Conservation (phyloP, 2,329 filamentous ascomycete genomes). For the Orbilia blumenaviensis region DNA sequence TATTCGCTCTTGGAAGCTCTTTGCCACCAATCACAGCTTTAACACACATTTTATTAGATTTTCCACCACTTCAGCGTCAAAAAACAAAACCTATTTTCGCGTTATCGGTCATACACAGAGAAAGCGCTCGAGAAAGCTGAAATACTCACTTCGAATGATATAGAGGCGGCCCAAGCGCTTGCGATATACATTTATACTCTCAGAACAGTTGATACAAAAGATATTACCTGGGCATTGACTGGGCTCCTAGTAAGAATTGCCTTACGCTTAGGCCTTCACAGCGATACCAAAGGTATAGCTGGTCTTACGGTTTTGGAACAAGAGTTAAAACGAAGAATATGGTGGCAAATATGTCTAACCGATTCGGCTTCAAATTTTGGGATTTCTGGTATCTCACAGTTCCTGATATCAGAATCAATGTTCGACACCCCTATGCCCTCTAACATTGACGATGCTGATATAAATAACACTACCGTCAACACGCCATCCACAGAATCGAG, state of each 20-base stretch:
- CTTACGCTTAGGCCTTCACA: conserved; percentile 70
- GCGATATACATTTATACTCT: conserved; percentile 68
- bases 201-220: conserved; percentile 63
- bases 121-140: conserved; percentile 68
- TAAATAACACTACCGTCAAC: conserved; percentile 60
- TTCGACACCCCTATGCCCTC: conserved; percentile 69
- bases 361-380: conserved; percentile 67
- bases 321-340: conserved; percentile 69
- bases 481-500: background rate
- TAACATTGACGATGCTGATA: conserved; percentile 66
- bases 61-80: conserved; percentile 61
- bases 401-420: conserved; percentile 68
- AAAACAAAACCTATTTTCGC: conserved; percentile 62
- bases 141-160: conserved; percentile 67
- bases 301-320: conserved; percentile 69
- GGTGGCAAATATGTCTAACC: conserved; percentile 71
- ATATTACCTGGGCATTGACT: conserved; percentile 68
- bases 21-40: background rate
- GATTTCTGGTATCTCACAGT: conserved; percentile 72
- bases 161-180: conserved; percentile 68
- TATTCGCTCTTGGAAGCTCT: no score
- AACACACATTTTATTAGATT: conserved; percentile 59
- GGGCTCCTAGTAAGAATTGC: conserved; percentile 70
- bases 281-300: conserved; percentile 68
- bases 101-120: conserved; percentile 67